These are phyloP conservation scores for Coemansia javaensis DNA, from an alignment of 192 early-diverging fungal species.

Conservation along the genomic window DNA sequence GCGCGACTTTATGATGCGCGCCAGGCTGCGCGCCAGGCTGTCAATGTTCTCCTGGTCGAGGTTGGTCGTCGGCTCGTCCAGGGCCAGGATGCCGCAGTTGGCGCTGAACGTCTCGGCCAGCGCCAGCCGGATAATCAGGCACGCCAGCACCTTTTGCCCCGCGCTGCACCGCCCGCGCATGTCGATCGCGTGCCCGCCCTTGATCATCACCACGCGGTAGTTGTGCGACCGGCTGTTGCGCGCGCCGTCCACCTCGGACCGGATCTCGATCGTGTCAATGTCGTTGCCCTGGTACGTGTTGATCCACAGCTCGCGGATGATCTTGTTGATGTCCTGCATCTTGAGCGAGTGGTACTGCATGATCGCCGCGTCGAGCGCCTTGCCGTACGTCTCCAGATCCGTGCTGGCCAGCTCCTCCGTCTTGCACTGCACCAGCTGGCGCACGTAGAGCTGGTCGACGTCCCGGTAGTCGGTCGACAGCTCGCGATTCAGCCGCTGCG, in stretches of 20 bases:
- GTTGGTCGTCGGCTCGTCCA: constrained; percentile 98
- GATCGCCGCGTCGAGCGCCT: constrained; percentile 80
- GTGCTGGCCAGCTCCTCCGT: constrained; percentile 71
- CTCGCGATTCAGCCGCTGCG: constrained; percentile 53
- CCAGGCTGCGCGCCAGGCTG: constrained; percentile 75
- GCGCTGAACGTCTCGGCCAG: constrained; percentile 92
- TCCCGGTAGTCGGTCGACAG: constrained; percentile 72
- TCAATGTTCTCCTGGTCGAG: constrained; percentile 85
- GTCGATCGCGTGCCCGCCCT: constrained; percentile 75
- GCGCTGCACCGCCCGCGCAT: constrained; percentile 96
- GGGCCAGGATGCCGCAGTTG: constrained; percentile 87
- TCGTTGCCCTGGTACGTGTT: constrained; percentile 95
- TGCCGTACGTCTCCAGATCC: constrained; percentile 82
- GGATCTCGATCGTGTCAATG: constrained; percentile 95
- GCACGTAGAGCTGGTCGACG: constrained; percentile 63
- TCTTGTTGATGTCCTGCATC: constrained; percentile 97
- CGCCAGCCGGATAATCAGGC: constrained; percentile 92
- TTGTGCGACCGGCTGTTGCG: constrained; percentile 75
- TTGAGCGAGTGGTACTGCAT: constrained; percentile 88
- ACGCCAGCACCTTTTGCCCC: constrained; percentile 94
- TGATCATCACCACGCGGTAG: constrained; percentile 93
- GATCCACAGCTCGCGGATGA: constrained; percentile 93
- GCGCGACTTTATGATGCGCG: constrained; percentile 73
- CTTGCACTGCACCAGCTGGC: constrained; percentile 66
- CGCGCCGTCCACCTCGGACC: constrained; percentile 74